Percentiles rank a stretch among this genome's conserved stretches.
Evolutionary conservation across 345 rosid species (phyloP).

Genomic region (Eucalyptus polybractea): DNA sequence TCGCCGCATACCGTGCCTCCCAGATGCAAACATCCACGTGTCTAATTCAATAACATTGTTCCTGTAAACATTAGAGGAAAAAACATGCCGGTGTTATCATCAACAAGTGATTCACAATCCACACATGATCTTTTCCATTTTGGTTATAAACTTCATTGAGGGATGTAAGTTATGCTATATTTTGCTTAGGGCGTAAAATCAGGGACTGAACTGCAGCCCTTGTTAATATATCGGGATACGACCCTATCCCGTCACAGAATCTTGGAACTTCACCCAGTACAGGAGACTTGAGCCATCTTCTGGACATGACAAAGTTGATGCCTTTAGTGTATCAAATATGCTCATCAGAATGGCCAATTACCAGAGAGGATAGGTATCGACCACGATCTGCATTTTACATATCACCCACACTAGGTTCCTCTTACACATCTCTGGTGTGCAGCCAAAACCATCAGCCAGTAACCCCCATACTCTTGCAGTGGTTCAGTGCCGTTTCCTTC

Average conservation of each 20-base stretch:
- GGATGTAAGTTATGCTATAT: not conserved
- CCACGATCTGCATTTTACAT: not conserved
- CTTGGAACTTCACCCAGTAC: not conserved
- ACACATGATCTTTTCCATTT: not conserved
- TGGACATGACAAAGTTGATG: not conserved
- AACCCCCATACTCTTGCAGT: not conserved
- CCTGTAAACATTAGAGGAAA: not conserved
- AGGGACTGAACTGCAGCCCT: not conserved
- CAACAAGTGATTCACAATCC: not conserved
- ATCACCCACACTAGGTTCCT: constrained; percentile 9
- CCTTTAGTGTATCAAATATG: not conserved
- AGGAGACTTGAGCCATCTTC: not conserved
- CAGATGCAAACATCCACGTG: not conserved
- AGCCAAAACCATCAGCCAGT: constrained; percentile 9
- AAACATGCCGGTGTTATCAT: not conserved
- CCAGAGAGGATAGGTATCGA: constrained; percentile 18
- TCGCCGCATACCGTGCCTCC: not conserved
- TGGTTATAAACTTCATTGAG: not conserved
- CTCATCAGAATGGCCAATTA: not conserved
- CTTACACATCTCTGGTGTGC: constrained; percentile 6
- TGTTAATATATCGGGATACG: not conserved
- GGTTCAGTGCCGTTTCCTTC: constrained; percentile 14
- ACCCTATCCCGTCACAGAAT: not conserved
- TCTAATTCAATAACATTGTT: not conserved
- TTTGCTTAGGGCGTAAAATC: not conserved